phyloP scores from a whole-genome alignment of 139 green algal species.

The Coelastrella sp. region DNA sequence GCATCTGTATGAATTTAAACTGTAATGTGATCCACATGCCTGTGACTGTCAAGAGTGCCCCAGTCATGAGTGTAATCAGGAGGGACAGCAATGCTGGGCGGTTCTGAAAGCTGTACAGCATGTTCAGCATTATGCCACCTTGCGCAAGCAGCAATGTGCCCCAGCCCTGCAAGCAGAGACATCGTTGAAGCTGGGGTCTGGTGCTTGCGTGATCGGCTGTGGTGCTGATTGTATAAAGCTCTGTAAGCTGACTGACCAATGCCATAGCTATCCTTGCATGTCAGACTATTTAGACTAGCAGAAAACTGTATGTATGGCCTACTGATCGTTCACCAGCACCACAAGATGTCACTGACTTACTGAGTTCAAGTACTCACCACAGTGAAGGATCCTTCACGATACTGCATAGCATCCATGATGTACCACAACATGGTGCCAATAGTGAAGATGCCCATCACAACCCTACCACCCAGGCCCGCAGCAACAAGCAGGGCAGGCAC shows the following conservation, averaged over 20 bases:
- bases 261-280: no score
- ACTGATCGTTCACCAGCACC: no score
- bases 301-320: no score
- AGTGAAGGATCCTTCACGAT: slow-evolving; percentile 83
- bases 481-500: slow-evolving; percentile 82
- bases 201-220: no score
- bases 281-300: no score
- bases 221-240: no score
- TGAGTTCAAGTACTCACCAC: slow-evolving; percentile 42
- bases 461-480: slow-evolving; percentile 74
- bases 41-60: slow-evolving; percentile 37
- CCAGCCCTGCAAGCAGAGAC: slow-evolving; percentile 80
- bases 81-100: slow-evolving; percentile 52
- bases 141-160: slow-evolving; percentile 74
- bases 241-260: no score
- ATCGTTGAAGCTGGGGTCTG: no score
- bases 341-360: no score
- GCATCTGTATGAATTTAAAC: slow-evolving; percentile 91
- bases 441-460: slow-evolving; percentile 68
- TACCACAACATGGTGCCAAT: slow-evolving; percentile 87
- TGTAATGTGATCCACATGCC: slow-evolving; percentile 90
- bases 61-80: slow-evolving; percentile 50
- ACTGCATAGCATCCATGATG: slow-evolving; percentile 88
- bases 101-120: slow-evolving; percentile 13
- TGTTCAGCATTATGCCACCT: slow-evolving; percentile 65